Percentiles rank a stretch among this genome's conserved stretches.
phyloP scores from a whole-genome alignment of 768 basidiomycete genomes.

The Suillus bovinus region DNA sequence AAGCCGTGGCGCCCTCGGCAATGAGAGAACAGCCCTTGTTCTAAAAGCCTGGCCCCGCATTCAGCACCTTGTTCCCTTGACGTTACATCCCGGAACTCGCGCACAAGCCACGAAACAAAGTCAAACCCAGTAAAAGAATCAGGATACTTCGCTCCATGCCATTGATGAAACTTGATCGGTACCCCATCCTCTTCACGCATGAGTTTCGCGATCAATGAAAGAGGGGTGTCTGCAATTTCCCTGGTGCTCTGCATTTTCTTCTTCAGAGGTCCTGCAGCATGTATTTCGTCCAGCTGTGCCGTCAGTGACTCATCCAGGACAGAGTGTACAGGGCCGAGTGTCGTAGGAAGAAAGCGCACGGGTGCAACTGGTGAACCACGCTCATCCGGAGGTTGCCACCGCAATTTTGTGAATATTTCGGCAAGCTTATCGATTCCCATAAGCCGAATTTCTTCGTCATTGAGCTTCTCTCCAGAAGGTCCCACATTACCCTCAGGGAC shows the following conservation, averaged over 20 bases:
- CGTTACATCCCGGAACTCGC: constrained; percentile 87
- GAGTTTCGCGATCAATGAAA: constrained; percentile 68
- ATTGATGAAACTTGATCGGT: constrained; percentile 80
- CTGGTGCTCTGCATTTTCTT: constrained; percentile 83
- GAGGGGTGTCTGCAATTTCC: constrained; percentile 66
- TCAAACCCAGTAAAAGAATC: constrained; percentile 90
- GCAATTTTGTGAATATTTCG: constrained; percentile 81
- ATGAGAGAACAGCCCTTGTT: constrained; percentile 87
- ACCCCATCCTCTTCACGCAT: constrained; percentile 88
- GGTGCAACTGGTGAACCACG: constrained; percentile 48
- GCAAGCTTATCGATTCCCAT: constrained; percentile 91
- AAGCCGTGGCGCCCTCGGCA: constrained; percentile 78
- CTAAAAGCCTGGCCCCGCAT: constrained; percentile 73
- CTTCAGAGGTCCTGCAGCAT: constrained; percentile 67
- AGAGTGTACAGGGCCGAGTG: constrained; percentile 77
- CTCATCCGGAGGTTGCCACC: constrained; percentile 64
- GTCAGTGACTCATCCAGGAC: constrained; percentile 79
- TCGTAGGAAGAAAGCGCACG: constrained; percentile 81
- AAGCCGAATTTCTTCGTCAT: constrained; percentile 85
- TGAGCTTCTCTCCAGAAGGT: constrained; percentile 70
- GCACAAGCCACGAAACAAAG: constrained; percentile 89
- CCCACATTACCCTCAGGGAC: constrained; percentile 56
- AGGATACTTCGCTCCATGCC: constrained; percentile 73
- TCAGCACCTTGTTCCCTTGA: constrained; percentile 79
- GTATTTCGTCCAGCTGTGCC: constrained; percentile 79